phyloP scores from a whole-genome alignment of 805 yeast genomes.

The Monosporozyma aquatica region DNA sequence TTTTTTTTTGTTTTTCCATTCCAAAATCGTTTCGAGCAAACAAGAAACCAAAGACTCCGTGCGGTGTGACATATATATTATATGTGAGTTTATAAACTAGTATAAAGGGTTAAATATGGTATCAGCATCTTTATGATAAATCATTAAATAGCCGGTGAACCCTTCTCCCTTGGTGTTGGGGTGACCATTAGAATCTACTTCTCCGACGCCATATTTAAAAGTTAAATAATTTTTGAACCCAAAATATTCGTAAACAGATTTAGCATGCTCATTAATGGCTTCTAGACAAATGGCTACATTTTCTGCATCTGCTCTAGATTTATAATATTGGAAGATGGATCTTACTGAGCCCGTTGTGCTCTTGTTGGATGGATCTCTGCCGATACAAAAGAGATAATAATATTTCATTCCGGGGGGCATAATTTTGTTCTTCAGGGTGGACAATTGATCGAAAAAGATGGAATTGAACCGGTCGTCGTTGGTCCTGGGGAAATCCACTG shows the following conservation, averaged over 20 bases:
- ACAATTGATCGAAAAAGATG: conserved; percentile 22
- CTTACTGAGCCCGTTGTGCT: conserved; percentile 27
- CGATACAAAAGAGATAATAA: conserved; percentile 28
- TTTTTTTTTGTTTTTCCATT: no score
- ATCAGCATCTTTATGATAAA: conserved; percentile 24
- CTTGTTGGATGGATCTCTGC: conserved; percentile 25
- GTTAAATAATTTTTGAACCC: conserved; percentile 26
- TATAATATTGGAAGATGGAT: conserved; percentile 24
- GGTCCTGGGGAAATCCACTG: conserved; percentile 19
- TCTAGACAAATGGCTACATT: conserved; percentile 29
- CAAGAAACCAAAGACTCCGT: no score
- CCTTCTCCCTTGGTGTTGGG: conserved; percentile 27
- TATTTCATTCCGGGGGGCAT: conserved; percentile 24
- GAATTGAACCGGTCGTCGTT: conserved; percentile 25
- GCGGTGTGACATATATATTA: no score
- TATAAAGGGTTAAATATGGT: conserved; percentile 1
- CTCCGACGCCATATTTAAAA: conserved; percentile 27
- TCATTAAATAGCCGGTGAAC: conserved; percentile 26
- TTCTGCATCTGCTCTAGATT: conserved; percentile 23
- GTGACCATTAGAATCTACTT: conserved; percentile 24
- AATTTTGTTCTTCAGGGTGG: conserved; percentile 15
- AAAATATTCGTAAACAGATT: conserved; percentile 28
- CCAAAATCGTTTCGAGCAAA: no score
- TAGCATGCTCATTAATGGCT: conserved; percentile 29
- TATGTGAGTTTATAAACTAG: no score